Percentiles rank a stretch among this genome's conserved stretches.
These are phyloP conservation scores for Hylodesmum podocarpum DNA, from an alignment of 306 rosid species.

Conservation along the genomic window DNA sequence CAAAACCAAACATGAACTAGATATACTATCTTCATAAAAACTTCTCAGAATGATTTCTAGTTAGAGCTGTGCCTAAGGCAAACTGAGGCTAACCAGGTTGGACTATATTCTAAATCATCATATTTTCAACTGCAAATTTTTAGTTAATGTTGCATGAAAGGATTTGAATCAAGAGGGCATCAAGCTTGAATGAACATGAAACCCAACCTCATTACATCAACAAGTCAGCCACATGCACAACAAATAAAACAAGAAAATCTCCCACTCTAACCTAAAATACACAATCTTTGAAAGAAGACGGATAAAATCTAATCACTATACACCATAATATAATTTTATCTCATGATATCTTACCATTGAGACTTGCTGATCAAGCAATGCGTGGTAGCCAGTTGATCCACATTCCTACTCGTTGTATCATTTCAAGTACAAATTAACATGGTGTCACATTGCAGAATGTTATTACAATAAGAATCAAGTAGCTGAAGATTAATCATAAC, in stretches of 20 bases:
- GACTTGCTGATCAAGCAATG: background rate
- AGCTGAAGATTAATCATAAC: background rate
- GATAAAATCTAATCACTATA: background rate
- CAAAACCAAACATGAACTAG: background rate
- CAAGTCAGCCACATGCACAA: background rate
- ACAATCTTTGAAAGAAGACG: background rate
- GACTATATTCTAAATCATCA: too few species aligned
- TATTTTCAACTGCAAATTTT: too few species aligned
- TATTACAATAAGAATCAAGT: background rate
- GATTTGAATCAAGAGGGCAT: background rate
- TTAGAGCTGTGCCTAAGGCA: background rate
- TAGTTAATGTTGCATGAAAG: background rate
- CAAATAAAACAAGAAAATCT: background rate
- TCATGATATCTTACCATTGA: background rate
- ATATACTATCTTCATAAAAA: background rate
- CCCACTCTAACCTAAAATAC: background rate
- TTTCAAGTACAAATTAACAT: background rate
- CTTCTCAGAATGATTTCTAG: background rate
- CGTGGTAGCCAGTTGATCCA: background rate
- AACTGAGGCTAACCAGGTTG: too few species aligned
- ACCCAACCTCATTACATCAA: background rate
- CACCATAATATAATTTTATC: background rate
- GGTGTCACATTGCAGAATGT: background rate
- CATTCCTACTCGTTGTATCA: background rate
- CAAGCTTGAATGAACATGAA: slow-evolving; percentile 4